phyloP scores from a whole-genome alignment of 2,329 filamentous ascomycete species.

The Celoporthe dispersa region DNA sequence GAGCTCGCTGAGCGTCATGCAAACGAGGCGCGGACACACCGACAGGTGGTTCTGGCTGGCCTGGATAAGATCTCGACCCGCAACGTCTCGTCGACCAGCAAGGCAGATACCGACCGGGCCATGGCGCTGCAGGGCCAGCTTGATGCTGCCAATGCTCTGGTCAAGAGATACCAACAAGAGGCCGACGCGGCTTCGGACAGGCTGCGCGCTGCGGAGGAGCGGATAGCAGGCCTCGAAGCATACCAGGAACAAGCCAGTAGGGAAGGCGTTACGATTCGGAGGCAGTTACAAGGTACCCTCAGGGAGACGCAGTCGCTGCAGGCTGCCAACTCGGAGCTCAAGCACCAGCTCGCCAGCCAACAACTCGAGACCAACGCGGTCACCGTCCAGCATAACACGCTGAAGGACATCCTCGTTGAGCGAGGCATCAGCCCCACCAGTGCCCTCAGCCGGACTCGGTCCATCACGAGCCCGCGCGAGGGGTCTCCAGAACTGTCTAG shows the following conservation, averaged over 20 bases:
- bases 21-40: conserved; percentile 84
- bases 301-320: conserved; percentile 84
- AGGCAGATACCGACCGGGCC: conserved; percentile 67
- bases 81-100: conserved; percentile 52
- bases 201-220: conserved; percentile 88
- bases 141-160: conserved; percentile 75
- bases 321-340: conserved; percentile 79
- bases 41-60: conserved; percentile 79
- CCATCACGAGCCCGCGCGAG: conserved; percentile 73
- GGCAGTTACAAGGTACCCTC: conserved; percentile 84
- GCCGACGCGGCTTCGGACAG: conserved; percentile 87
- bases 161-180: conserved; percentile 86
- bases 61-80: conserved; percentile 72
- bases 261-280: conserved; percentile 85
- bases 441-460: conserved; percentile 67
- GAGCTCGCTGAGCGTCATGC: conserved; percentile 87
- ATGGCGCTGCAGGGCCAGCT: conserved; percentile 79
- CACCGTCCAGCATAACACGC: conserved; percentile 85
- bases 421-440: conserved; percentile 82
- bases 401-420: conserved; percentile 91
- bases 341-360: conserved; percentile 80
- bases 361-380: conserved; percentile 95
- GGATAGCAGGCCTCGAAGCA: conserved; percentile 92
- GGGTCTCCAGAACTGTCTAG: conserved; percentile 81
- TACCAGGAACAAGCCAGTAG: conserved; percentile 97